phyloP scores from a whole-genome alignment of 257 asterid genomes.

The Plectranthus barbatus region DNA sequence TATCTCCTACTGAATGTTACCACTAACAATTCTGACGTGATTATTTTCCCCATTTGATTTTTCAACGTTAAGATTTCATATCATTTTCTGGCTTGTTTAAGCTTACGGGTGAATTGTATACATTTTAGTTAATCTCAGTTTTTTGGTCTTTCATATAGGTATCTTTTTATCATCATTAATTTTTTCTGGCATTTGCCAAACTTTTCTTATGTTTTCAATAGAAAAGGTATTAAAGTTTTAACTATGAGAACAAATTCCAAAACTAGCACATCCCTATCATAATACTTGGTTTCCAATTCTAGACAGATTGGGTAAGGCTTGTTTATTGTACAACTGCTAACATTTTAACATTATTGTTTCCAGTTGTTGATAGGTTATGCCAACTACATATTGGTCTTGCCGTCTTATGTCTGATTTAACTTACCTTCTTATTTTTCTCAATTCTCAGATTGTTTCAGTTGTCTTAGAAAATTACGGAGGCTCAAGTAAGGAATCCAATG shows the following conservation, averaged over 20 bases:
- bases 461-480: slow-evolving; percentile 77
- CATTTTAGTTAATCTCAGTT: too few species aligned
- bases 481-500: slow-evolving; percentile 31
- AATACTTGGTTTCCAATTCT: neutral
- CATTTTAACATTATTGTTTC: neutral
- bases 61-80: neutral
- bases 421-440: slow-evolving; percentile 7
- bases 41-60: neutral
- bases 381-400: neutral
- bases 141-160: too few species aligned
- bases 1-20: neutral
- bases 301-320: neutral
- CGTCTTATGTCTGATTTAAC: neutral
- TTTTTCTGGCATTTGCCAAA: too few species aligned
- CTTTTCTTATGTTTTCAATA: neutral
- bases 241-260: neutral
- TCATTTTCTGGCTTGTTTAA: neutral
- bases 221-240: neutral
- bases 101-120: too few species aligned
- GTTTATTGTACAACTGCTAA: neutral
- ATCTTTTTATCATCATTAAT: too few species aligned
- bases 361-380: neutral
- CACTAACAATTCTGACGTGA: neutral
- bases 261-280: too few species aligned
- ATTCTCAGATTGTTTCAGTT: slow-evolving; percentile 72